Conservation (phyloP, 1,284 basidiomycete genomes). For the Puccinia coronata region DNA sequence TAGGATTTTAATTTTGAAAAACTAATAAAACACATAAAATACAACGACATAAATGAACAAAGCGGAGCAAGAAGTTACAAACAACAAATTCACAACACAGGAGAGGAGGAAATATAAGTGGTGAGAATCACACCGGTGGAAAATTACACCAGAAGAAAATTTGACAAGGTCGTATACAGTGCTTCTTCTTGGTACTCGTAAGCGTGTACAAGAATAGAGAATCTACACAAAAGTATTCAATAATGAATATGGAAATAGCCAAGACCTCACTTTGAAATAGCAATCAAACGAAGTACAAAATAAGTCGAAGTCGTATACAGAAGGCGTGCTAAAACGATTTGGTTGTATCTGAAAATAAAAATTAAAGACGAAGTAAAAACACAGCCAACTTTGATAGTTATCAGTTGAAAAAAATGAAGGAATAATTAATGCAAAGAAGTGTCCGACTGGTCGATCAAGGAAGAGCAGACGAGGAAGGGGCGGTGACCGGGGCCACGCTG, state of each 20-base stretch:
- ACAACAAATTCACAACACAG: too few relatives aligned
- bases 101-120: too few relatives aligned
- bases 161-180: too few relatives aligned
- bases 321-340: background rate
- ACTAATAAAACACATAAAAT: too few relatives aligned
- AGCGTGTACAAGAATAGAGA: too few relatives aligned
- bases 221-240: too few relatives aligned
- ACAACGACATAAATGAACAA: too few relatives aligned
- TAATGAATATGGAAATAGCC: background rate
- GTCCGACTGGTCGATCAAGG: background rate
- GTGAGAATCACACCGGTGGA: too few relatives aligned
- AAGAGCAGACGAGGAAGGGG: background rate
- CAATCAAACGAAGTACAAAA: background rate
- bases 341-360: background rate
- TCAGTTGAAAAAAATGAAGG: background rate
- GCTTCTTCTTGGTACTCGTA: too few relatives aligned
- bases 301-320: background rate
- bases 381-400: background rate
- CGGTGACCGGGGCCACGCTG: background rate
- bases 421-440: background rate
- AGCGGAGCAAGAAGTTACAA: too few relatives aligned
- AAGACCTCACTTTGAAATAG: background rate
- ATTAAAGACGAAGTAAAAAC: background rate
- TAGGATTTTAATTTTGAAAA: too few relatives aligned
- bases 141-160: too few relatives aligned